phyloP scores from a whole-genome alignment of 768 basidiomycete genomes.

The Suillus brevipes region DNA sequence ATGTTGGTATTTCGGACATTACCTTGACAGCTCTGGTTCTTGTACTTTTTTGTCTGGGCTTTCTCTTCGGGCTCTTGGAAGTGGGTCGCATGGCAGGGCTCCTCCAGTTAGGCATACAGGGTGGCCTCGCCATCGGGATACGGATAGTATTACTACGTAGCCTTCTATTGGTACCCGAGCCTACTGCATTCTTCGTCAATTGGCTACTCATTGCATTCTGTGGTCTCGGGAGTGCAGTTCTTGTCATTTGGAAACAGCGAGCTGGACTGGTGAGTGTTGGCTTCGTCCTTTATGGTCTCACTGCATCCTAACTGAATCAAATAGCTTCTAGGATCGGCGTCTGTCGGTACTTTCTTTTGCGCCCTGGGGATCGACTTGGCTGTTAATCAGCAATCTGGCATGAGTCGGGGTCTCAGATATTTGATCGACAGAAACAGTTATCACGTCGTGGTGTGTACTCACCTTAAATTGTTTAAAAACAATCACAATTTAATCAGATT shows the following conservation, averaged over 20 bases:
- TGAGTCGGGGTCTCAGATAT: slow-evolving; percentile 63
- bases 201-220: slow-evolving; percentile 54
- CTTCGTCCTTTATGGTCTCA: background rate
- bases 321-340: slow-evolving; percentile 42
- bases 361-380: slow-evolving; percentile 57
- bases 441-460: slow-evolving; percentile 50
- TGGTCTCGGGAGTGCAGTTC: slow-evolving; percentile 42
- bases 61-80: slow-evolving; percentile 54
- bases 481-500: slow-evolving; percentile 7
- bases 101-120: slow-evolving; percentile 45
- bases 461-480: slow-evolving; percentile 1
- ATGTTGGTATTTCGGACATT: slow-evolving; percentile 51
- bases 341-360: slow-evolving; percentile 60
- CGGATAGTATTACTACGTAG: slow-evolving; percentile 52
- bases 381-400: slow-evolving; percentile 57
- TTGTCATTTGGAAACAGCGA: slow-evolving; percentile 47
- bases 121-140: slow-evolving; percentile 58
- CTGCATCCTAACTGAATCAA: background rate
- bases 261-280: slow-evolving; percentile 48
- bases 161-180: slow-evolving; percentile 46
- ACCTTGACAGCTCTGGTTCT: slow-evolving; percentile 50
- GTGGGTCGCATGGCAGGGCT: slow-evolving; percentile 50
- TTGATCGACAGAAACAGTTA: slow-evolving; percentile 62
- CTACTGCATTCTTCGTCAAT: slow-evolving; percentile 41
- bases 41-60: slow-evolving; percentile 50